Conservation (phyloP, 2,329 filamentous ascomycete species). For the Lachnellula suecica region DNA sequence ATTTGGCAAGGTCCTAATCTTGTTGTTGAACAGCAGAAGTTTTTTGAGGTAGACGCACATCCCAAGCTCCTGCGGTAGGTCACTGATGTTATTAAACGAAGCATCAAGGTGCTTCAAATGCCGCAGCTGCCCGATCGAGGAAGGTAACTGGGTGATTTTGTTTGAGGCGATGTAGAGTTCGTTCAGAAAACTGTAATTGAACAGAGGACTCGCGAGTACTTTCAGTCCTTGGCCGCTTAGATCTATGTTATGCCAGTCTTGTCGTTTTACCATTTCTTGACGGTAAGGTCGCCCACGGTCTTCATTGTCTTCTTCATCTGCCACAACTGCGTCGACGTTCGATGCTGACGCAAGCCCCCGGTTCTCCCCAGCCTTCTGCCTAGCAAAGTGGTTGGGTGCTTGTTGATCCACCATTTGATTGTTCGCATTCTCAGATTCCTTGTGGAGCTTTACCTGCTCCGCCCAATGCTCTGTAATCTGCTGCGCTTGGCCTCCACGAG, state of each 20-base stretch:
- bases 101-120: conserved; percentile 81
- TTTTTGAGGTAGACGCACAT: conserved; percentile 94
- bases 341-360: conserved; percentile 53
- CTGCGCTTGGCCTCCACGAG: conserved; percentile 50
- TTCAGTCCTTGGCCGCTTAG: conserved; percentile 94
- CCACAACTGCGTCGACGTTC: conserved; percentile 42
- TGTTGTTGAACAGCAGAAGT: conserved; percentile 86
- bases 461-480: conserved; percentile 74
- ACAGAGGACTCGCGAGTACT: conserved; percentile 75
- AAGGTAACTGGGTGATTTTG: conserved; percentile 77
- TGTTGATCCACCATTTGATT: conserved; percentile 68
- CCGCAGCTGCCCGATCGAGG: conserved; percentile 78
- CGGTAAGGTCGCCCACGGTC: conserved; percentile 61
- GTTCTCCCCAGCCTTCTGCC: conserved; percentile 69
- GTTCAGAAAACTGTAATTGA: conserved; percentile 84
- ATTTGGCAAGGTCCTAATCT: conserved; percentile 76
- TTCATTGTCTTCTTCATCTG: conserved; percentile 51
- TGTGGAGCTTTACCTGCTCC: conserved; percentile 78
- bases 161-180: conserved; percentile 95
- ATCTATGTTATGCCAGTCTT: conserved; percentile 92
- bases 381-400: conserved; percentile 69
- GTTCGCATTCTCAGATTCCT: conserved; percentile 72
- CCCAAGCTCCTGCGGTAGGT: conserved; percentile 85
- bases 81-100: conserved; percentile 81
- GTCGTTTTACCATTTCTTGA: conserved; percentile 65